A percentile compares a stretch with the other conserved stretches of the same genome.
Conservation (phyloP, 768 basidiomycete species). For the Rhizopogon salebrosus region DNA sequence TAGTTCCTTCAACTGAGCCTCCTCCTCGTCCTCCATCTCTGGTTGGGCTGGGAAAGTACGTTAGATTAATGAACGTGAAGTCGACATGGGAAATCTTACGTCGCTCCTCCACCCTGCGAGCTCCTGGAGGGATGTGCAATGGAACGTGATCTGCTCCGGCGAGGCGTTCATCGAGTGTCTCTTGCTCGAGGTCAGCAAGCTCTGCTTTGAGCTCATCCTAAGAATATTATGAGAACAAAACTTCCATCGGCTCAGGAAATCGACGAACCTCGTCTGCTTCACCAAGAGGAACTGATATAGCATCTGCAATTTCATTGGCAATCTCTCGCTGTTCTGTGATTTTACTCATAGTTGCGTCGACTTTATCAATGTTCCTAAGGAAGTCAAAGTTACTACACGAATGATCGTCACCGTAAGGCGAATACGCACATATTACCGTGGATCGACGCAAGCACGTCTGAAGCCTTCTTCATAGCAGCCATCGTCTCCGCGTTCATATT, state of each 20-base stretch:
- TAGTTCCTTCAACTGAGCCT: slow-evolving; percentile 79
- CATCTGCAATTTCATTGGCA: slow-evolving; percentile 87
- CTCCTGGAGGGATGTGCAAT: slow-evolving; percentile 69
- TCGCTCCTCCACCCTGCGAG: slow-evolving; percentile 40
- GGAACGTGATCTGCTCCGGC: slow-evolving; percentile 87
- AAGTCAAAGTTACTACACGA: background rate
- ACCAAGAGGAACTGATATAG: slow-evolving; percentile 70
- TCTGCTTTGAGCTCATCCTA: slow-evolving; percentile 79
- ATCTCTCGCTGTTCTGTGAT: slow-evolving; percentile 90
- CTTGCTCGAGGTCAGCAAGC: slow-evolving; percentile 84
- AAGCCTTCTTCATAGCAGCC: slow-evolving; percentile 94
- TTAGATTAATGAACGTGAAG: background rate
- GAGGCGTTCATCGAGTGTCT: slow-evolving; percentile 79
- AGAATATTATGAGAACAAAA: background rate
- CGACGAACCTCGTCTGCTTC: slow-evolving; percentile 67
- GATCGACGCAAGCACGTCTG: slow-evolving; percentile 83
- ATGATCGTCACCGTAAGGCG: background rate
- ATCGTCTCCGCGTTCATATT: slow-evolving; percentile 98
- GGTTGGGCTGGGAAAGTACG: slow-evolving; percentile 21
- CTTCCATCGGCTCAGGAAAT: background rate
- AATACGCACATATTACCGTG: slow-evolving; percentile 80
- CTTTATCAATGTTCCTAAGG: slow-evolving; percentile 74
- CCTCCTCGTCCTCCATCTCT: slow-evolving; percentile 85
- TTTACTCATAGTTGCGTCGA: slow-evolving; percentile 82
- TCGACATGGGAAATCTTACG: background rate